phyloP scores from a whole-genome alignment of 192 early-diverging fungal species.

The Coemansia sp. region DNA sequence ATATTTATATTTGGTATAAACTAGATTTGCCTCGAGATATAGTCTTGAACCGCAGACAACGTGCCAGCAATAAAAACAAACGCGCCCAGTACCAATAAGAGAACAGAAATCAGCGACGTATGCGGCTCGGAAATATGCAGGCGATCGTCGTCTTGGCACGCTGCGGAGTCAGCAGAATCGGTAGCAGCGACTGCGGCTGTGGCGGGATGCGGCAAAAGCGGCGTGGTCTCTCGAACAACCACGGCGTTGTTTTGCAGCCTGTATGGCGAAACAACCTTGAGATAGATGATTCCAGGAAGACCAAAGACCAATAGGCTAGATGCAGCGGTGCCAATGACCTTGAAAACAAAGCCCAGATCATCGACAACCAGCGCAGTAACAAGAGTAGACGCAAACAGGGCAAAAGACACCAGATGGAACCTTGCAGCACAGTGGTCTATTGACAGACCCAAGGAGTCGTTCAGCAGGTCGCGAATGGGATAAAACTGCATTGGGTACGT shows the following conservation, averaged over 20 bases:
- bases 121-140: slow-evolving; percentile 24
- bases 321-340: slow-evolving; percentile 47
- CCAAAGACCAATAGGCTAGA: slow-evolving; percentile 46
- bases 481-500: slow-evolving; percentile 59
- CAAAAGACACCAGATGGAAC: slow-evolving; percentile 22
- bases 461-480: slow-evolving; percentile 42
- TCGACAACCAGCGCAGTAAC: slow-evolving; percentile 25
- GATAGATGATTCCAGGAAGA: slow-evolving; percentile 42
- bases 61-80: slow-evolving; percentile 45
- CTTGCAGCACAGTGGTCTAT: not conserved
- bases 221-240: not conserved
- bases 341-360: slow-evolving; percentile 52
- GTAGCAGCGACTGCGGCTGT: not conserved
- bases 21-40: slow-evolving; percentile 8
- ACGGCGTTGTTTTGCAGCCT: not conserved
- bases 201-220: not conserved
- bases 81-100: slow-evolving; percentile 25
- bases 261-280: slow-evolving; percentile 36
- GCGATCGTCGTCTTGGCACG: slow-evolving; percentile 16
- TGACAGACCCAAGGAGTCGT: slow-evolving; percentile 20
- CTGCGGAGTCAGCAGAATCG: not conserved
- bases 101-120: slow-evolving; percentile 16
- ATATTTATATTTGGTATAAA: too few relatives aligned
- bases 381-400: slow-evolving; percentile 36
- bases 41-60: slow-evolving; percentile 31